phyloP scores from a whole-genome alignment of 2,329 filamentous ascomycete species.

The Curvularia eragrostidis region DNA sequence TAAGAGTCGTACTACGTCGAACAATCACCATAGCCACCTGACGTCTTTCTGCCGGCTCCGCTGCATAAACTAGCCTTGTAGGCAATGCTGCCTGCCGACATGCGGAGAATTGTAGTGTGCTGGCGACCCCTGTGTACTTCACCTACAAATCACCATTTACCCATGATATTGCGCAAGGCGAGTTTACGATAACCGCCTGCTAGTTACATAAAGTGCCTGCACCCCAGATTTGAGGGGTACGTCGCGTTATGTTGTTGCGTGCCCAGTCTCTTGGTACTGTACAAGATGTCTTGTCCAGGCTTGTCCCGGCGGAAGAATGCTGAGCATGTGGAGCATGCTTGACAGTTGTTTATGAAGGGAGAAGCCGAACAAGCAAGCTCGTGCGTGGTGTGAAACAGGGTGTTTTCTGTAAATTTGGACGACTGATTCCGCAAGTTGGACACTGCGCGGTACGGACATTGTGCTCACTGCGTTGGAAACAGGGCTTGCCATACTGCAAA shows the following conservation, averaged over 20 bases:
- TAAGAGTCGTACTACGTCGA: neutral
- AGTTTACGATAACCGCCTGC: conserved; percentile 5
- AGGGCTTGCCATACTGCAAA: too few relatives aligned
- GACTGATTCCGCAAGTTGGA: neutral
- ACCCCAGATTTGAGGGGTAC: conserved; percentile 24
- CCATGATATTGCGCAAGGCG: conserved; percentile 15
- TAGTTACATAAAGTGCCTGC: conserved; percentile 19
- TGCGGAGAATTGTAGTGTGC: conserved; percentile 16
- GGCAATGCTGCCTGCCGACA: conserved; percentile 10
- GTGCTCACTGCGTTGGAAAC: too few relatives aligned
- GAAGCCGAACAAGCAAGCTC: neutral
- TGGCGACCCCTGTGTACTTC: conserved; percentile 6
- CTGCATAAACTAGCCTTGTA: neutral
- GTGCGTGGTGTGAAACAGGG: conserved; percentile 2
- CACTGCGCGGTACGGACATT: neutral
- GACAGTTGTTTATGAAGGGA: conserved; percentile 15
- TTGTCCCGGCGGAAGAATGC: conserved; percentile 38
- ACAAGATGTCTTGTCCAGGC: conserved; percentile 32
- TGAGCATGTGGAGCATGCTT: conserved; percentile 21
- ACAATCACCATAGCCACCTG: conserved; percentile 7
- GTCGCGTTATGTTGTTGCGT: conserved; percentile 7
- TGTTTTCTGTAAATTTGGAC: neutral
- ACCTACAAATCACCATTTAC: conserved; percentile 23
- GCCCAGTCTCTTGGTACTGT: conserved; percentile 29
- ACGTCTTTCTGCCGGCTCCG: conserved; percentile 2